A percentile compares a stretch with the other conserved stretches of the same genome.
Conservation (phyloP, 768 basidiomycete genomes). For the Termitomyces sp. region DNA sequence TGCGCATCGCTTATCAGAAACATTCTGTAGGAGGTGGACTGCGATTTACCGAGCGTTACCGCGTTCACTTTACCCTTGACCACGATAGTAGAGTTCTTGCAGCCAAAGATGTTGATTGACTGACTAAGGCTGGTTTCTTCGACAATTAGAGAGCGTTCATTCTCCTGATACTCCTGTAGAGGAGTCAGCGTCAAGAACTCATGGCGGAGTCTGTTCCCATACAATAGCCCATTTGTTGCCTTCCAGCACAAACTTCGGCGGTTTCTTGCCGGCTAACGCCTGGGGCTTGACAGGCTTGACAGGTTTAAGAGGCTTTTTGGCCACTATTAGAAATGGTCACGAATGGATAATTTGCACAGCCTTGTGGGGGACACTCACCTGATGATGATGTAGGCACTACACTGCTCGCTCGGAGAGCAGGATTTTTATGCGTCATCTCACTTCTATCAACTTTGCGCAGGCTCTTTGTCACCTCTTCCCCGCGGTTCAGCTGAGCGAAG, state of each 20-base stretch:
- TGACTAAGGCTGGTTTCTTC: conserved; percentile 77
- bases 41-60: conserved; percentile 66
- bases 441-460: conserved; percentile 92
- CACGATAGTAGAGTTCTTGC: conserved; percentile 79
- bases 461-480: conserved; percentile 85
- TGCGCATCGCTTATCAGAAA: conserved; percentile 24
- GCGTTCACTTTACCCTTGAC: conserved; percentile 96
- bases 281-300: conserved; percentile 81
- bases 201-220: conserved; percentile 19
- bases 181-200: background rate
- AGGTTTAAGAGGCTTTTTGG: conserved; percentile 73
- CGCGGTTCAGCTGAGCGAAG: conserved; percentile 87
- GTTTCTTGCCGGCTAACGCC: conserved; percentile 83
- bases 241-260: conserved; percentile 82
- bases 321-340: conserved; percentile 17
- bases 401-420: conserved; percentile 65
- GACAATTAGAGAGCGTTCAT: conserved; percentile 64
- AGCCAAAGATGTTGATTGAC: conserved; percentile 83
- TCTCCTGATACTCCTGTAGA: conserved; percentile 86
- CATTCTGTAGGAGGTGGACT: conserved; percentile 9
- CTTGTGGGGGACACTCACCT: conserved; percentile 17
- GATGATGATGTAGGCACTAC: conserved; percentile 34
- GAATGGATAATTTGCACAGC: background rate
- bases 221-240: conserved; percentile 95
- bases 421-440: conserved; percentile 99